These are phyloP conservation scores for Hygrophila difformis DNA, from an alignment of 257 asterid species.

Conservation along the genomic window DNA sequence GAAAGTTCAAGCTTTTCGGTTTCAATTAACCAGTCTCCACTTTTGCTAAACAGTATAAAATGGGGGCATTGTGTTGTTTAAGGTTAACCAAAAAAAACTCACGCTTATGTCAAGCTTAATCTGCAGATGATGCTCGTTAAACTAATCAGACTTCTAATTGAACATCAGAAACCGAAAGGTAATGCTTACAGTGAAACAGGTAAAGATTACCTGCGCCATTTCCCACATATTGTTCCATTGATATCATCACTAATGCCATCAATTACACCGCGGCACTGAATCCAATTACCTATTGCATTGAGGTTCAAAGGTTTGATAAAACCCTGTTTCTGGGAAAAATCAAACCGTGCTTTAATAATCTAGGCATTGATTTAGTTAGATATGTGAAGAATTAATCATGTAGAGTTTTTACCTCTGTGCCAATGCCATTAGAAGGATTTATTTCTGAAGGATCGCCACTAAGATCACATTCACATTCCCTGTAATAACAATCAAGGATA, in stretches of 20 bases:
- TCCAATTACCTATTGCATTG: slow-evolving; percentile 75
- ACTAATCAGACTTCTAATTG: too few relatives aligned
- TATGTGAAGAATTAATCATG: slow-evolving; percentile 13
- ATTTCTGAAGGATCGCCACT: slow-evolving; percentile 42
- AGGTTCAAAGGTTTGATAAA: slow-evolving; percentile 22
- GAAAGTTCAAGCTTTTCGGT: too few relatives aligned
- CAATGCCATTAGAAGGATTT: slow-evolving; percentile 16
- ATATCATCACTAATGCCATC: slow-evolving; percentile 42
- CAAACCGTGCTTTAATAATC: background rate
- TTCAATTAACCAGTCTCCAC: too few relatives aligned
- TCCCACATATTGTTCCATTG: slow-evolving; percentile 69
- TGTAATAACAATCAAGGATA: slow-evolving; percentile 21
- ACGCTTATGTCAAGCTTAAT: too few relatives aligned
- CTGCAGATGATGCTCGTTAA: too few relatives aligned
- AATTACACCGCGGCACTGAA: slow-evolving; percentile 64
- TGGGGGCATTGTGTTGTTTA: too few relatives aligned
- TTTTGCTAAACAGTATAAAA: too few relatives aligned
- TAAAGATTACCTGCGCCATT: slow-evolving; percentile 92
- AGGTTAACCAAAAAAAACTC: too few relatives aligned
- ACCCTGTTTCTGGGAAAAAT: slow-evolving; percentile 24
- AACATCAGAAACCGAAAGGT: too few relatives aligned
- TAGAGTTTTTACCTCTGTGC: slow-evolving; percentile 42
- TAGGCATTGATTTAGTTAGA: slow-evolving; percentile 7
- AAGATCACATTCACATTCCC: slow-evolving; percentile 42
- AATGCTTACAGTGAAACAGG: too few relatives aligned